A percentile compares a stretch with the other conserved stretches of the same genome.
Evolutionary conservation across 2,329 filamentous ascomycete species (phyloP).

Genomic region (Cladosporium sp.): DNA sequence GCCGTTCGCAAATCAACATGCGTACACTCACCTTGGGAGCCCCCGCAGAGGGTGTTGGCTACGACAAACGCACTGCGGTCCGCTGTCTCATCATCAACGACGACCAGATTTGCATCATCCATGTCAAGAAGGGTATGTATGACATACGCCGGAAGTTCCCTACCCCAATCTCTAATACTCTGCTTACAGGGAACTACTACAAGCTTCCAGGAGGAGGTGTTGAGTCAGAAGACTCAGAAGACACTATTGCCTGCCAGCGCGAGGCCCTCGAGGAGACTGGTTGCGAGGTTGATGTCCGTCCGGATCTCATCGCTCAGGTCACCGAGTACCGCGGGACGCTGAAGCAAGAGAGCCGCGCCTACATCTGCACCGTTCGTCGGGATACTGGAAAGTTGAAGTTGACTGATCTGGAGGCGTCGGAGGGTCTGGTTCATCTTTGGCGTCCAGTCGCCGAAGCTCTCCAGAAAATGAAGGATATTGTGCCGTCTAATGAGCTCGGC

Average conservation of each 20-base stretch:
- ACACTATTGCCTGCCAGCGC: conserved; percentile 15
- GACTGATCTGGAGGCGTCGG: neutral
- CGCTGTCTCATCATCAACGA: neutral
- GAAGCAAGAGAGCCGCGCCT: neutral
- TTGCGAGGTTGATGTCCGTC: conserved; percentile 16
- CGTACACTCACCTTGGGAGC: neutral
- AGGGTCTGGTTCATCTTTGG: neutral
- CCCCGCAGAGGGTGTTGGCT: neutral
- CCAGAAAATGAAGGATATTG: neutral
- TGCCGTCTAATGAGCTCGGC: neutral
- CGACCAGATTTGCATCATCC: neutral
- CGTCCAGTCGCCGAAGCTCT: neutral
- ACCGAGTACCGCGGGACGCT: conserved; percentile 5
- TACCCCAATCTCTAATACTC: neutral
- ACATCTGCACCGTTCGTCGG: neutral
- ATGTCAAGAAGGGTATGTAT: neutral
- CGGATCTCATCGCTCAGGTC: conserved; percentile 14
- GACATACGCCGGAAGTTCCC: neutral
- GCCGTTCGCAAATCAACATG: neutral
- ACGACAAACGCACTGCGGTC: neutral
- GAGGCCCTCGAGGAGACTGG: conserved; percentile 24
- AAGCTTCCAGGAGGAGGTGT: conserved; percentile 24
- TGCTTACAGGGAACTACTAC: conserved; percentile 21
- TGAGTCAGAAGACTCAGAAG: conserved; percentile 17
- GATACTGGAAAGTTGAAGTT: neutral